Evolutionary conservation across 768 basidiomycete species (phyloP).

Genomic region (Rhizopogon sp.): DNA sequence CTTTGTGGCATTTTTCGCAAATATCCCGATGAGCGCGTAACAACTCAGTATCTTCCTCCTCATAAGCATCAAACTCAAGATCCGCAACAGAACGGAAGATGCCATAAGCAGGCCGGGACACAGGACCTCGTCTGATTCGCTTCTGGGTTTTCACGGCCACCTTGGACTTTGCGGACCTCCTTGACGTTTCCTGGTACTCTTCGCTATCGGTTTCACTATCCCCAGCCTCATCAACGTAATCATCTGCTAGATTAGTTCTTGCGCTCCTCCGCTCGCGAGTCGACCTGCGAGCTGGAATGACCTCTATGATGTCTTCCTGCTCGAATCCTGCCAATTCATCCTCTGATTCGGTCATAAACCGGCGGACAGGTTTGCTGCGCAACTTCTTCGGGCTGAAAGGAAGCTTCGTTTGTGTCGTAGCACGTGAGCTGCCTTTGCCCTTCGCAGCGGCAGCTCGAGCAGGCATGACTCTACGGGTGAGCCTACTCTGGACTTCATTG

Average conservation of each 20-base stretch:
- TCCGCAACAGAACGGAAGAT: conserved; percentile 38
- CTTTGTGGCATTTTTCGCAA: conserved; percentile 69
- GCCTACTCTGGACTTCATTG: background rate
- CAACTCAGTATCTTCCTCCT: conserved; percentile 51
- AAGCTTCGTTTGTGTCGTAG: conserved; percentile 28
- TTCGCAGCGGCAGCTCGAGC: conserved; percentile 9
- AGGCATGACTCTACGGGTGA: background rate
- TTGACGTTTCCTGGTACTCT: conserved; percentile 28
- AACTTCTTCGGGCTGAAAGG: conserved; percentile 70
- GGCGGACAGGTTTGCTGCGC: conserved; percentile 28
- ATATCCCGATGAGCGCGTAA: conserved; percentile 55
- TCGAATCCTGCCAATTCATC: conserved; percentile 35
- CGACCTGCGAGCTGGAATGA: conserved; percentile 37
- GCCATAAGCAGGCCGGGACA: conserved; percentile 45
- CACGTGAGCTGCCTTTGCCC: background rate
- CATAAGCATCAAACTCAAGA: conserved; percentile 36
- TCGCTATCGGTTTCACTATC: conserved; percentile 29
- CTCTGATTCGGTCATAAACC: conserved; percentile 32
- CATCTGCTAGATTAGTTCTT: conserved; percentile 31
- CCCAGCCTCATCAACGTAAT: conserved; percentile 13
- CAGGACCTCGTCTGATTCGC: conserved; percentile 27
- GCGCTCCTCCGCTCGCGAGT: conserved; percentile 38
- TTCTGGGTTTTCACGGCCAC: conserved; percentile 10
- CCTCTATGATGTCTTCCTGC: conserved; percentile 20
- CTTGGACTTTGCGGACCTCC: conserved; percentile 3